These are phyloP conservation scores for Solanum hybrid DNA, from an alignment of 305 asterid species.

Conservation along the genomic window DNA sequence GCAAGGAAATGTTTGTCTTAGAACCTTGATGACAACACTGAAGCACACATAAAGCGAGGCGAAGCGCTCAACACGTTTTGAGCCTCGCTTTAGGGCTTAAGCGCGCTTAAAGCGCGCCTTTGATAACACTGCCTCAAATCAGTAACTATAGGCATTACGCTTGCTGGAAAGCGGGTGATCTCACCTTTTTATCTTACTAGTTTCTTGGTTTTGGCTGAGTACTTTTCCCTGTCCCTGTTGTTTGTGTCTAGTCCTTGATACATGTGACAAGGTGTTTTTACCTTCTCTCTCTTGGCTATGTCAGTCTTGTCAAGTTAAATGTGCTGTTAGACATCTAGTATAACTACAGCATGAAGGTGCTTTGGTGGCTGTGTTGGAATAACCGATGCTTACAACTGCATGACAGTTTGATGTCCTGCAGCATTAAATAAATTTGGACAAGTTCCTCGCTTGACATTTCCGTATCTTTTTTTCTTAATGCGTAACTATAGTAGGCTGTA, in stretches of 20 bases:
- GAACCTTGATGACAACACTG: too few species aligned
- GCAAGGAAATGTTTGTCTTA: too few species aligned
- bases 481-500: background rate
- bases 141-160: background rate
- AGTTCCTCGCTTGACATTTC: background rate
- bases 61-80: too few species aligned
- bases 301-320: background rate
- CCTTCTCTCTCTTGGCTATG: background rate
- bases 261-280: background rate
- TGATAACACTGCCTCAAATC: background rate
- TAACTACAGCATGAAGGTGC: background rate
- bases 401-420: background rate
- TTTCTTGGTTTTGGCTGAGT: background rate
- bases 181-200: background rate
- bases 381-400: background rate
- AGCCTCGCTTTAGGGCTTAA: too few species aligned
- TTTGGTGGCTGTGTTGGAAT: background rate
- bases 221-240: background rate
- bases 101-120: too few species aligned
- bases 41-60: too few species aligned
- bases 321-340: background rate
- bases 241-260: background rate
- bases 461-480: background rate
- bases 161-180: background rate
- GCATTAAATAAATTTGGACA: background rate